A percentile compares a stretch with the other conserved stretches of the same genome.
phyloP scores from a whole-genome alignment of 768 basidiomycete species.

The Strobilomyces confusus region DNA sequence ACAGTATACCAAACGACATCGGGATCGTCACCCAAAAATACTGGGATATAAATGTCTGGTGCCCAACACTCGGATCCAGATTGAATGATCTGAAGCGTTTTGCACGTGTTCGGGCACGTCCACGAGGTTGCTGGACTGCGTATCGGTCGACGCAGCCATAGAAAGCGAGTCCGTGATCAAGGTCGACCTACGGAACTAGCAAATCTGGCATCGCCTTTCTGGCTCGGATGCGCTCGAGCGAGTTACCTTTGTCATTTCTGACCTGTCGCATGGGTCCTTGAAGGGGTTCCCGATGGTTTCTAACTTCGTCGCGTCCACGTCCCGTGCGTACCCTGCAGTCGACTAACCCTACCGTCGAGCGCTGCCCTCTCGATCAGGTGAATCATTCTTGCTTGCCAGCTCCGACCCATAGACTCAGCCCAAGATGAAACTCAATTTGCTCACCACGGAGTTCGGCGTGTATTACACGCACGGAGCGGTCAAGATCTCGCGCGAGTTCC shows the following conservation, averaged over 20 bases:
- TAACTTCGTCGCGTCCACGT: background rate
- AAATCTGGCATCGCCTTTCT: no score
- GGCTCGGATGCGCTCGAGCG: background rate
- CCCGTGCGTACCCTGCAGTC: background rate
- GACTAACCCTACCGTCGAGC: background rate
- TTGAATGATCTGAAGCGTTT: no score
- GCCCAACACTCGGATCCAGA: no score
- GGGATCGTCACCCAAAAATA: no score
- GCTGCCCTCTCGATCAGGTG: background rate
- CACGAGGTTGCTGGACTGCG: no score
- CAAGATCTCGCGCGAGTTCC: background rate
- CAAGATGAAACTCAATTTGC: background rate
- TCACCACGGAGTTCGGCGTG: background rate
- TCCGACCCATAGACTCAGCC: background rate
- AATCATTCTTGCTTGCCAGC: background rate
- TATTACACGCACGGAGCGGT: background rate
- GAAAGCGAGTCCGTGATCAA: no score
- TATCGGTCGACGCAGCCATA: no score
- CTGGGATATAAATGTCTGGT: no score
- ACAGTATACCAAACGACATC: no score
- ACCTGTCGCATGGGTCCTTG: background rate
- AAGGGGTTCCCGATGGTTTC: background rate
- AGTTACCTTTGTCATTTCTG: background rate
- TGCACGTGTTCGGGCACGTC: no score
- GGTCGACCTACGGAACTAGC: no score